phyloP scores from a whole-genome alignment of 1,284 basidiomycete species.

The Peniophora sp. region DNA sequence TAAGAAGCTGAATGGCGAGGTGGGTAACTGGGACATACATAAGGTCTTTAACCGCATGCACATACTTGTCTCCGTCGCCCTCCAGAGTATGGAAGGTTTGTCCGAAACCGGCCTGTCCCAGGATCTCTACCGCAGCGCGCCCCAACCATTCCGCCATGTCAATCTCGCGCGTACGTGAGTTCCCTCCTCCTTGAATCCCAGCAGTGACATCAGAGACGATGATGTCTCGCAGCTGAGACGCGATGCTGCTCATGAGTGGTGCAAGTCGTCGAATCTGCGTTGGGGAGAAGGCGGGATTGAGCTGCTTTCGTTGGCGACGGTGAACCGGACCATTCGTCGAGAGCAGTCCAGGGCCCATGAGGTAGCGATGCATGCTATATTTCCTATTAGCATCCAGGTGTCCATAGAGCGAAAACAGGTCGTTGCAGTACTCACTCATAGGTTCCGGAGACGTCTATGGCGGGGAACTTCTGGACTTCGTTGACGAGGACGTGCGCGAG shows the following conservation, averaged over 20 bases:
- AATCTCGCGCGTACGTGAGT: slow-evolving; percentile 12
- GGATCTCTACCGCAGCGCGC: slow-evolving; percentile 18
- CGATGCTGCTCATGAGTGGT: background rate
- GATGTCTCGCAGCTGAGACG: slow-evolving; percentile 13
- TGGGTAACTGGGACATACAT: no score
- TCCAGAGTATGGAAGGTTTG: slow-evolving; percentile 27
- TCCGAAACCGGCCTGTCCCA: slow-evolving; percentile 21
- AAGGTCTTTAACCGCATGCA: background rate
- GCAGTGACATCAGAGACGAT: slow-evolving; percentile 9
- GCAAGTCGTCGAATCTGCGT: background rate
- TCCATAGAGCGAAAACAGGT: background rate
- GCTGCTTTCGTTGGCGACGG: background rate
- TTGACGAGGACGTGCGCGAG: slow-evolving; percentile 1
- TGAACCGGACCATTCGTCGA: background rate
- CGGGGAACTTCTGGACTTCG: background rate
- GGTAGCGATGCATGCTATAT: background rate
- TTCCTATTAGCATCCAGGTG: no score
- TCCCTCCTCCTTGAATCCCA: slow-evolving; percentile 5
- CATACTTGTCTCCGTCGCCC: slow-evolving; percentile 18
- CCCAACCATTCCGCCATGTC: slow-evolving; percentile 26
- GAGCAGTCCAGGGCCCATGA: background rate
- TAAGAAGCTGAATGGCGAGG: no score
- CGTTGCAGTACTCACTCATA: background rate
- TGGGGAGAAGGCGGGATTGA: background rate
- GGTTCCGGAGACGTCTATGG: background rate